A percentile compares a stretch with the other conserved stretches of the same genome.
These are phyloP conservation scores for Phytophthora pseudosyringae DNA, from an alignment of 352 stramenopile genomes.

Conservation along the genomic window DNA sequence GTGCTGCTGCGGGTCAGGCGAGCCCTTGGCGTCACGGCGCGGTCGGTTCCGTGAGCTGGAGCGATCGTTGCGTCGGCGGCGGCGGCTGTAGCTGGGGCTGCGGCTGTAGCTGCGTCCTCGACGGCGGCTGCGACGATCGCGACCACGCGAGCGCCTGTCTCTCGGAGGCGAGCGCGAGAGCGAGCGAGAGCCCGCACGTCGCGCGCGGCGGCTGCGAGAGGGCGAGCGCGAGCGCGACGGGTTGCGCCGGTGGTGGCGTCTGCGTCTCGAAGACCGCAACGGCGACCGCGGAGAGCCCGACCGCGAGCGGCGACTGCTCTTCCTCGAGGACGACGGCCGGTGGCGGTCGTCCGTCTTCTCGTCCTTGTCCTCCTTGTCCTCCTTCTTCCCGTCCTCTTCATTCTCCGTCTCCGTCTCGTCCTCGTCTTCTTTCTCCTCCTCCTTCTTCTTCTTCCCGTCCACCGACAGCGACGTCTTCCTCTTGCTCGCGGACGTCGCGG, in stretches of 20 bases:
- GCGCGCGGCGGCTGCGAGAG: slow-evolving; percentile 44
- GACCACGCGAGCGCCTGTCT: slow-evolving; percentile 35
- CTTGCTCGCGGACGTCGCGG: slow-evolving; percentile 25
- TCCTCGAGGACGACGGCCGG: slow-evolving; percentile 31
- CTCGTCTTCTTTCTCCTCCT: slow-evolving; percentile 11
- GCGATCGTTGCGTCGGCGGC: slow-evolving; percentile 43
- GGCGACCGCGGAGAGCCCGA: slow-evolving; percentile 61
- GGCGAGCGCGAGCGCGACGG: slow-evolving; percentile 54
- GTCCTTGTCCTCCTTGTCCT: slow-evolving; percentile 21
- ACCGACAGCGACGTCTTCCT: slow-evolving; percentile 10
- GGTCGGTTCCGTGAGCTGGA: slow-evolving; percentile 66
- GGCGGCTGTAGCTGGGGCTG: slow-evolving; percentile 60
- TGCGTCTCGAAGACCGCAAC: slow-evolving; percentile 58
- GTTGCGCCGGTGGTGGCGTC: slow-evolving; percentile 48
- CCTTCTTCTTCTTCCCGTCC: slow-evolving; percentile 22
- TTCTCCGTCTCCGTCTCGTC: slow-evolving; percentile 18
- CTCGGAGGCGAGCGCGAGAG: slow-evolving; percentile 42
- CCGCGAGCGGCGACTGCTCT: slow-evolving; percentile 60
- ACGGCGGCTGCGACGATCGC: slow-evolving; percentile 40
- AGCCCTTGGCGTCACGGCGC: slow-evolving; percentile 62
- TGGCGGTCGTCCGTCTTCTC: slow-evolving; percentile 24
- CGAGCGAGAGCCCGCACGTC: slow-evolving; percentile 55
- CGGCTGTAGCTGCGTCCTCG: slow-evolving; percentile 46
- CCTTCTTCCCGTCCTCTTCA: slow-evolving; percentile 27
- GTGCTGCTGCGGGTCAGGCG: slow-evolving; percentile 51